These are phyloP conservation scores for Piloderma croceum DNA, from an alignment of 768 basidiomycete genomes.

Conservation along the genomic window DNA sequence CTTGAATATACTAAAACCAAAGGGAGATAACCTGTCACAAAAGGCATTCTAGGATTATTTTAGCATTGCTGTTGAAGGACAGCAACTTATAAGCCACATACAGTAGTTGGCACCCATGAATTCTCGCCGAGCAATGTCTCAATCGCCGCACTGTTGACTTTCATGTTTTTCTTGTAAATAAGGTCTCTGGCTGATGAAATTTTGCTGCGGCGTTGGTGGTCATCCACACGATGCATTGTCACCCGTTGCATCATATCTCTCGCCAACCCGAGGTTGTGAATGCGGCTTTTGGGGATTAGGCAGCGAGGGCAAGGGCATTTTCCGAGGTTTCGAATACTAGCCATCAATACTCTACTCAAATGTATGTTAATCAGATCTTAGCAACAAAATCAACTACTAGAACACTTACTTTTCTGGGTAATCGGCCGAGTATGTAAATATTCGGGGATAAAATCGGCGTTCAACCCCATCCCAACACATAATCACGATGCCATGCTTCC, in stretches of 20 bases:
- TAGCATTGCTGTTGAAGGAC: neutral
- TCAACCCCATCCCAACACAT: constrained; percentile 16
- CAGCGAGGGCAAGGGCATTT: constrained; percentile 39
- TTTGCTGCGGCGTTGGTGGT: neutral
- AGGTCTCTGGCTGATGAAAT: neutral
- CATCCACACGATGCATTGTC: neutral
- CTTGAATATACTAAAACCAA: neutral
- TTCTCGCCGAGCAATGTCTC: neutral
- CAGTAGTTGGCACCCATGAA: neutral
- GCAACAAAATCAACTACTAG: constrained; percentile 21
- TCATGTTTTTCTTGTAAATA: neutral
- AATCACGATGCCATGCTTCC: constrained; percentile 15
- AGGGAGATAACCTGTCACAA: neutral
- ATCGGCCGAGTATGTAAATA: constrained; percentile 24
- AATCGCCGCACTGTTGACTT: neutral
- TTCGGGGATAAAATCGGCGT: constrained; percentile 14
- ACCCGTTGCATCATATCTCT: constrained; percentile 20
- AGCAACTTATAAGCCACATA: neutral
- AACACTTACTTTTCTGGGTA: constrained; percentile 28
- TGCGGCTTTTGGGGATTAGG: constrained; percentile 20
- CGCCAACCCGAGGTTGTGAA: constrained; percentile 26
- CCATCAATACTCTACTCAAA: constrained; percentile 27
- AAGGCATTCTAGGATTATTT: neutral
- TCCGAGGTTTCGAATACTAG: constrained; percentile 33
- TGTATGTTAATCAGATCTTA: neutral